Conservation (phyloP, 1,284 basidiomycete species). For the Ceratobasidium sp. region DNA sequence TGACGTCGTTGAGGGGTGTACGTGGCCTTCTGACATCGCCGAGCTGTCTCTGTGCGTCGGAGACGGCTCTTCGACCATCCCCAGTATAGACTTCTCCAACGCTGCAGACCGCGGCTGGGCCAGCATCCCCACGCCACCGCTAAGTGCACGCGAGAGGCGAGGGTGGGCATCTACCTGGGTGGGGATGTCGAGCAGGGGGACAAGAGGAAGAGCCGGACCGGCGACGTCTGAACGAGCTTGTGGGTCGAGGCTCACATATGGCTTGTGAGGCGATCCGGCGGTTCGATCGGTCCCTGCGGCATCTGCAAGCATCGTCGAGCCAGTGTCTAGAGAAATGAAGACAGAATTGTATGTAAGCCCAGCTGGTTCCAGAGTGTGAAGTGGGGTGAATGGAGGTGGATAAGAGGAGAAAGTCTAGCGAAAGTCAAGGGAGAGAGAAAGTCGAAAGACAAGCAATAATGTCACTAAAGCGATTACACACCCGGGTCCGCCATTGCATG, state of each 20-base stretch:
- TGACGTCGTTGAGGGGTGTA: constrained; percentile 18
- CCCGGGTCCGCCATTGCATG: constrained; percentile 7
- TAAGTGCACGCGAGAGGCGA: constrained; percentile 8
- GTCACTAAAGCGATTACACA: constrained; percentile 6
- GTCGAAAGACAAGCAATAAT: constrained; percentile 2
- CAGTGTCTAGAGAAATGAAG: background rate
- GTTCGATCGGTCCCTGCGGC: constrained; percentile 1
- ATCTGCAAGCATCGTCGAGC: background rate
- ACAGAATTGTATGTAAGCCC: constrained; percentile 9
- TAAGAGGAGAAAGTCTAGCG: background rate
- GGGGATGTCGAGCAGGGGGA: too few species aligned
- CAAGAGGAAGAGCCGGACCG: too few species aligned
- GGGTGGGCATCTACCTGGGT: background rate
- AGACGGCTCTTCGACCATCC: background rate
- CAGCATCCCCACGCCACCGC: constrained; percentile 25
- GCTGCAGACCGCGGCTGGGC: constrained; percentile 12
- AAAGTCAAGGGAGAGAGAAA: background rate
- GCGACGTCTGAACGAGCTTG: too few species aligned
- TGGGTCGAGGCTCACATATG: too few species aligned
- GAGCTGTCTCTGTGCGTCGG: constrained; percentile 5
- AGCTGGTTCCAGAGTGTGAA: background rate
- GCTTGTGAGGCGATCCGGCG: background rate
- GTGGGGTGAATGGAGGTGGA: background rate
- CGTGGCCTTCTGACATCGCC: background rate
- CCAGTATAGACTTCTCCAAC: background rate